Conservation (phyloP, 306 rosid genomes). For the Cucurbita moschata region DNA sequence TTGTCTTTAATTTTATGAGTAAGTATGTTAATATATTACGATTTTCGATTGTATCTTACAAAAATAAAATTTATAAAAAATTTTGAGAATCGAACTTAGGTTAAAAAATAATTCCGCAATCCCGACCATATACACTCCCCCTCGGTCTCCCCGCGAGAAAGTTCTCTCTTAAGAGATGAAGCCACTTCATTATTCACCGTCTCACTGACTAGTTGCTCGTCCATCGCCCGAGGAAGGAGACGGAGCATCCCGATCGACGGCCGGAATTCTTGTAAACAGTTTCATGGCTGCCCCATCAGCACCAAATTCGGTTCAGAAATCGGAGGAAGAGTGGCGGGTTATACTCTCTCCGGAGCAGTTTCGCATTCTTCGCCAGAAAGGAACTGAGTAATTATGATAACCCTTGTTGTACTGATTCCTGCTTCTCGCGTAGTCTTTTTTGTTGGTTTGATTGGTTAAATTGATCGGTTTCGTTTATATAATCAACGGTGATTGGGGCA, state of each 20-base stretch:
- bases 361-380: constrained; percentile 65
- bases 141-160: neutral
- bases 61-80: too few species aligned
- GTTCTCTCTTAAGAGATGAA: neutral
- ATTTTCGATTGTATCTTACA: too few species aligned
- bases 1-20: too few species aligned
- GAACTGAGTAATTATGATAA: constrained; percentile 40
- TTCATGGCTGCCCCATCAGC: constrained; percentile 20
- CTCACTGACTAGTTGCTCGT: neutral
- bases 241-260: neutral
- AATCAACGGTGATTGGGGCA: neutral
- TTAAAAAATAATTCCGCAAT: too few species aligned
- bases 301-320: constrained; percentile 26
- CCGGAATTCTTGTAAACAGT: neutral
- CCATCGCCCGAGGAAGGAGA: neutral
- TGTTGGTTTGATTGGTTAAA: neutral
- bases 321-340: constrained; percentile 66
- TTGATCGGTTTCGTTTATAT: neutral
- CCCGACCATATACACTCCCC: too few species aligned
- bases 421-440: neutral
- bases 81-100: too few species aligned
- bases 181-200: neutral
- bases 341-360: constrained; percentile 79
- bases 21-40: too few species aligned
- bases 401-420: neutral